phyloP scores from a whole-genome alignment of 208 protist species.

The Novymonas esmeraldas region DNA sequence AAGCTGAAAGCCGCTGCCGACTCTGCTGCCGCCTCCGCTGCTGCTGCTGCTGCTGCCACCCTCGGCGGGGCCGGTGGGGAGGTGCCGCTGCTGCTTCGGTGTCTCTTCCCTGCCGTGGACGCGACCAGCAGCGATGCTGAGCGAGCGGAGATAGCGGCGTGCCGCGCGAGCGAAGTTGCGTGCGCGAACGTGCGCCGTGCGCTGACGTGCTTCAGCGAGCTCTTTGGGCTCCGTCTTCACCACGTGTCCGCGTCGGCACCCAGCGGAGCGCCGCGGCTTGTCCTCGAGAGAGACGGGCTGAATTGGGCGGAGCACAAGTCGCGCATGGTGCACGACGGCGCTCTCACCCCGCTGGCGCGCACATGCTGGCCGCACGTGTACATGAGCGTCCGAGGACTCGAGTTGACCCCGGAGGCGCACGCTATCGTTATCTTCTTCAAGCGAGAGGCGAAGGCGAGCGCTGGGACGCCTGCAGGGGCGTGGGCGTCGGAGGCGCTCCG shows the following conservation, averaged over 20 bases:
- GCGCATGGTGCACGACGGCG: slow-evolving; percentile 35
- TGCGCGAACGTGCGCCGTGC: slow-evolving; percentile 49
- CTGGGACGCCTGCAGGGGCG: neutral
- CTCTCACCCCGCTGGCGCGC: slow-evolving; percentile 43
- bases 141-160: slow-evolving; percentile 31
- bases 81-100: slow-evolving; percentile 36
- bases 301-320: slow-evolving; percentile 64
- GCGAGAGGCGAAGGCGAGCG: slow-evolving; percentile 26
- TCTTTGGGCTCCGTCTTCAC: slow-evolving; percentile 67
- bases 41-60: neutral
- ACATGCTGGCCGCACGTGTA: slow-evolving; percentile 54
- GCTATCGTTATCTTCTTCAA: slow-evolving; percentile 53
- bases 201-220: slow-evolving; percentile 70
- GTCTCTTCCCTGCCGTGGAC: slow-evolving; percentile 40
- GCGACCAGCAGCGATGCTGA: slow-evolving; percentile 7
- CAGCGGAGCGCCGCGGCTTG: neutral
- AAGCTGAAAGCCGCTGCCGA: slow-evolving; percentile 49
- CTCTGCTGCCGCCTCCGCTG: slow-evolving; percentile 28
- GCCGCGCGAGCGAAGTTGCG: slow-evolving; percentile 24
- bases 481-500: slow-evolving; percentile 27
- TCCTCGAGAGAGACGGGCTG: slow-evolving; percentile 55
- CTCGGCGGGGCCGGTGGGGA: neutral
- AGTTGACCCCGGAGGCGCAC: slow-evolving; percentile 38
- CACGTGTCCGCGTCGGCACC: slow-evolving; percentile 1
- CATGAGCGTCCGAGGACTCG: slow-evolving; percentile 47